Evolutionary conservation across 495 filamentous ascomycete genomes (phyloP).

Genomic region (Terfezia boudieri): DNA sequence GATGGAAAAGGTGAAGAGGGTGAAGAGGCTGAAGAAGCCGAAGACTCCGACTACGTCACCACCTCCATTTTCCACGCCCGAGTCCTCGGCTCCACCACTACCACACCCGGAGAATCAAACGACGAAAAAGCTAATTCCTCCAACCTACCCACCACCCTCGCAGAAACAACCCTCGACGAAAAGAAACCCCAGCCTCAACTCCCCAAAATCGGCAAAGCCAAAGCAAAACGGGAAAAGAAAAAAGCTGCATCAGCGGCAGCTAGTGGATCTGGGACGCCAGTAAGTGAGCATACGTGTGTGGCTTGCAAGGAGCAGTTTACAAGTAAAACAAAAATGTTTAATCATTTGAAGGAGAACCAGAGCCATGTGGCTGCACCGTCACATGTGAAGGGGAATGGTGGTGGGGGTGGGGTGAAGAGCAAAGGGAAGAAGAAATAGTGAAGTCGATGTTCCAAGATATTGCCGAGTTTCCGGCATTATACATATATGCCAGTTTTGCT

Average conservation of each 20-base stretch:
- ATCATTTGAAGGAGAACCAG: conserved; percentile 41
- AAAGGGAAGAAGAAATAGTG: conserved; percentile 3
- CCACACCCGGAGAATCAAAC: conserved; percentile 2
- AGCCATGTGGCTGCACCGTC: conserved; percentile 33
- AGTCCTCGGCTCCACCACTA: conserved; percentile 4
- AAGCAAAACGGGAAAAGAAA: conserved; percentile 64
- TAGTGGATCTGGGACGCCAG: conserved; percentile 18
- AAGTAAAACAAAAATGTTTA: conserved; percentile 48
- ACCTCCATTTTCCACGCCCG: conserved; percentile 5
- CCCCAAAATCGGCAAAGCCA: conserved; percentile 58
- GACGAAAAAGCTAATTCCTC: neutral
- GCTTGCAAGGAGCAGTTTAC: conserved; percentile 38
- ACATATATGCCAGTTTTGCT: too few relatives aligned
- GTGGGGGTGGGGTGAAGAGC: conserved; percentile 17
- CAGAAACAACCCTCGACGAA: neutral
- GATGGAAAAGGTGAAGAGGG: neutral
- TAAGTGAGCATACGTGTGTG: conserved; percentile 31
- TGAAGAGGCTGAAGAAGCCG: neutral
- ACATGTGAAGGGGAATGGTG: conserved; percentile 11
- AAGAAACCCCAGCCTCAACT: neutral
- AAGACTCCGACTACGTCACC: conserved; percentile 8
- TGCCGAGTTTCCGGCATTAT: too few relatives aligned
- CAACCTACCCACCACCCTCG: neutral
- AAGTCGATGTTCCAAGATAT: too few relatives aligned
- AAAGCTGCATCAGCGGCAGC: conserved; percentile 27